These are phyloP conservation scores for Colletotrichum shisoi DNA, from an alignment of 2,329 filamentous ascomycete species.

Conservation along the genomic window DNA sequence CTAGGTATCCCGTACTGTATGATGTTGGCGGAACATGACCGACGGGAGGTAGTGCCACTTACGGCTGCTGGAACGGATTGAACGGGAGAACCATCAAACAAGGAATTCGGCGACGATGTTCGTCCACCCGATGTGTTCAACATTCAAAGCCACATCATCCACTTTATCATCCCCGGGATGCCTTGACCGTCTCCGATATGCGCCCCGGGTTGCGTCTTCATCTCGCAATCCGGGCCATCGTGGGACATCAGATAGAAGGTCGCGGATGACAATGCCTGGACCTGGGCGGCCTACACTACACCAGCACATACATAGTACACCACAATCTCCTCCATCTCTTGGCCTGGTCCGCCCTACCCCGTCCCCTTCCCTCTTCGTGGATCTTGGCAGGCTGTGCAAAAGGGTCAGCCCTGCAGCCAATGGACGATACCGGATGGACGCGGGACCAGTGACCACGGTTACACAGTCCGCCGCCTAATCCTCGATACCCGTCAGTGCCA, in stretches of 20 bases:
- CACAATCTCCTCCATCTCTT: conserved; percentile 24
- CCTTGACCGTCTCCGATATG: neutral
- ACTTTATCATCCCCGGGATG: neutral
- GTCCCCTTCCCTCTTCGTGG: conserved; percentile 16
- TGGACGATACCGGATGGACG: conserved; percentile 21
- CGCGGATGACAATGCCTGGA: neutral
- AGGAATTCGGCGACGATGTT: neutral
- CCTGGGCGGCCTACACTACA: neutral
- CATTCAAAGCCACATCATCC: neutral
- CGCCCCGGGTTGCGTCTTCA: conserved; percentile 1
- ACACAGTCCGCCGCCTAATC: conserved; percentile 1
- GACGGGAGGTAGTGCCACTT: conserved; percentile 14
- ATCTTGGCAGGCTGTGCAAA: conserved; percentile 31
- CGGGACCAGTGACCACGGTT: conserved; percentile 1
- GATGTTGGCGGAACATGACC: conserved; percentile 21
- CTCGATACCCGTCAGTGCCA: conserved; percentile 11
- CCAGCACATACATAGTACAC: no score
- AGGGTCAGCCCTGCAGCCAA: conserved; percentile 30
- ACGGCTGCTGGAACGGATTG: conserved; percentile 1
- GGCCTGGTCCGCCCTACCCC: conserved; percentile 26
- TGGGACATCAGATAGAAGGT: neutral
- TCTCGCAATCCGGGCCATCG: conserved; percentile 2
- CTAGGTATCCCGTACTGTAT: neutral
- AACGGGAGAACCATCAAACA: conserved; percentile 1
- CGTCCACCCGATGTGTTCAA: neutral